Conservation (phyloP, 306 rosid species). For the Prinsepia uniflora region DNA sequence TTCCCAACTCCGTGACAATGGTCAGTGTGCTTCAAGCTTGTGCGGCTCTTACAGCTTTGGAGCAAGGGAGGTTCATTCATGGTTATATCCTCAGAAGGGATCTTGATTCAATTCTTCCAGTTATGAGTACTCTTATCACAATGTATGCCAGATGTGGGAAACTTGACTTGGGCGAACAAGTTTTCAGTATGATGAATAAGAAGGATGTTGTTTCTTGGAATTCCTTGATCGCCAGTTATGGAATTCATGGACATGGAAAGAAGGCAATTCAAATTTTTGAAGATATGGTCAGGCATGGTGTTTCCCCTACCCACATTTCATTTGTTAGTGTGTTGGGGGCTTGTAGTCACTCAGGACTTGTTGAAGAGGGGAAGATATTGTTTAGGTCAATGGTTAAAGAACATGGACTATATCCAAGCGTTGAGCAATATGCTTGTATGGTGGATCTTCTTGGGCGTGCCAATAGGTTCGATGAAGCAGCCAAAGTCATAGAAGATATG, state of each 20-base stretch:
- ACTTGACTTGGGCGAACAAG: constrained; percentile 53
- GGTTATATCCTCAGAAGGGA: constrained; percentile 83
- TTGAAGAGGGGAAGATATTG: constrained; percentile 62
- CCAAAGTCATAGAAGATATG: constrained; percentile 66
- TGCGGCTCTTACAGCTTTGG: constrained; percentile 69
- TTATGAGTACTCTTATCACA: constrained; percentile 64
- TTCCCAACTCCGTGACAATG: constrained; percentile 93
- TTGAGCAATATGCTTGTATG: constrained; percentile 89
- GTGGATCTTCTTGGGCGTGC: constrained; percentile 97
- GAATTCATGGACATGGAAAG: constrained; percentile 77
- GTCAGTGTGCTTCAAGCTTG: constrained; percentile 93
- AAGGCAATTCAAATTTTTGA: constrained; percentile 61
- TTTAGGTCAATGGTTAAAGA: constrained; percentile 59
- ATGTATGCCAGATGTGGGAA: constrained; percentile 91
- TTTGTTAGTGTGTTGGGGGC: constrained; percentile 80
- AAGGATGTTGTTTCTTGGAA: constrained; percentile 78
- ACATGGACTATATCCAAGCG: constrained; percentile 54
- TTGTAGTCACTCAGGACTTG: constrained; percentile 86
- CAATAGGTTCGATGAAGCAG: constrained; percentile 77
- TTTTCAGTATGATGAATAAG: constrained; percentile 54
- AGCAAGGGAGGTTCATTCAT: constrained; percentile 81
- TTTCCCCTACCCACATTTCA: constrained; percentile 66
- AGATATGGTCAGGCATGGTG: constrained; percentile 58
- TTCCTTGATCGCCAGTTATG: constrained; percentile 80
- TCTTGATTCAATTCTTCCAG: constrained; percentile 79